A percentile compares a stretch with the other conserved stretches of the same genome.
These are phyloP conservation scores for Plenodomus lindquistii DNA, from an alignment of 2,329 filamentous ascomycete genomes.

Conservation along the genomic window DNA sequence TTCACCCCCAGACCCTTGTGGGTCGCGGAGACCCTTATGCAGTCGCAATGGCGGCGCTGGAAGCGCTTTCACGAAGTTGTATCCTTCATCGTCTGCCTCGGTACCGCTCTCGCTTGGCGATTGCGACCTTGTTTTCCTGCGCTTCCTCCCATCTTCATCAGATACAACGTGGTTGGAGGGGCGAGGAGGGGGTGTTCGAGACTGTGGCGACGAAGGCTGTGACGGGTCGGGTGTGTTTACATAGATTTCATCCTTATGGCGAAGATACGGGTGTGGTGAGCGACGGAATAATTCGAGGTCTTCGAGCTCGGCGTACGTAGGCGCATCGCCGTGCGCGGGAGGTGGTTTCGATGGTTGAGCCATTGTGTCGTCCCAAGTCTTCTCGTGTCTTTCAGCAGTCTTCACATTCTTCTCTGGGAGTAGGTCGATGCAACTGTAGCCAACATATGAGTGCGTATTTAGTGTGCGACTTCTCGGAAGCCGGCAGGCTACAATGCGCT, in stretches of 20 bases:
- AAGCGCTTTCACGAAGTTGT: constrained; percentile 73
- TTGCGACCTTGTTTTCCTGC: constrained; percentile 32
- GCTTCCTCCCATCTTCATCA: constrained; percentile 31
- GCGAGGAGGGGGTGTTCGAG: constrained; percentile 13
- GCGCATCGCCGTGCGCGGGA: constrained; percentile 24
- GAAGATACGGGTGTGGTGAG: constrained; percentile 45
- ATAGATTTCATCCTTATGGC: constrained; percentile 32
- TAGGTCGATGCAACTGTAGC: not conserved
- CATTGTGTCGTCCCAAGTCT: constrained; percentile 4
- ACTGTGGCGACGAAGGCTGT: constrained; percentile 7
- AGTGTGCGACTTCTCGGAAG: constrained; percentile 12
- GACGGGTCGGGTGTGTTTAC: constrained; percentile 16
- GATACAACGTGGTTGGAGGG: constrained; percentile 24
- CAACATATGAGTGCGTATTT: not conserved
- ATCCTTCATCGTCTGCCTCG: constrained; percentile 91
- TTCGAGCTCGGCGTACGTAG: constrained; percentile 28
- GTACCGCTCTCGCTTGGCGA: constrained; percentile 84
- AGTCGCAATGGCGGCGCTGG: constrained; percentile 74
- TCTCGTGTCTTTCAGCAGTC: not conserved
- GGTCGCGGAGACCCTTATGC: constrained; percentile 76
- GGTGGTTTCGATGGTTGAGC: constrained; percentile 12
- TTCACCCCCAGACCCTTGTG: constrained; percentile 42
- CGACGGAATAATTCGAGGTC: constrained; percentile 42
- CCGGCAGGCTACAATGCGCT: constrained; percentile 3
- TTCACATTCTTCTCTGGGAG: not conserved